Evolutionary conservation across 495 filamentous ascomycete genomes (phyloP).

Genomic region (Penicillium daleae): DNA sequence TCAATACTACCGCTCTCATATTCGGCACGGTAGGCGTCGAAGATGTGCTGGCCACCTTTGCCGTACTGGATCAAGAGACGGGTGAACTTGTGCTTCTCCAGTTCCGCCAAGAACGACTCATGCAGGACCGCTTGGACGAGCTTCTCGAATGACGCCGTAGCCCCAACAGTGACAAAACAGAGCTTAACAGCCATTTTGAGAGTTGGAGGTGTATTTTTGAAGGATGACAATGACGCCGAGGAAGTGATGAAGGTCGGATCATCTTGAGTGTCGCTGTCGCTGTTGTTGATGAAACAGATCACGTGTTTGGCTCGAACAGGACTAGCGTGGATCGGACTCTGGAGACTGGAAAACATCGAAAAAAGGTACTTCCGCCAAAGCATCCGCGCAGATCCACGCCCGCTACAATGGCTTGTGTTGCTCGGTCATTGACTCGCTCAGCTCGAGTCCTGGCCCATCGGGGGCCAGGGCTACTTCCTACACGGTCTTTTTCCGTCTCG

Average conservation of each 20-base stretch:
- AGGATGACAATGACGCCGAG: conserved; percentile 7
- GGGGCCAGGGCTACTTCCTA: conserved; percentile 28
- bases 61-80: conserved; percentile 79
- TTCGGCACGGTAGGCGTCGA: conserved; percentile 35
- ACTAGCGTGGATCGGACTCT: conserved; percentile 25
- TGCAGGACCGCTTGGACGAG: conserved; percentile 70
- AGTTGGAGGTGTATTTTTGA: not conserved
- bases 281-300: not conserved
- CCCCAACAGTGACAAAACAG: conserved; percentile 87
- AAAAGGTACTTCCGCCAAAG: conserved; percentile 10
- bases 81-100: conserved; percentile 61
- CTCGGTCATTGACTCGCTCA: conserved; percentile 45
- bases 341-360: conserved; percentile 29
- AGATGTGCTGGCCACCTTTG: conserved; percentile 53
- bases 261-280: not conserved
- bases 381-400: conserved; percentile 13
- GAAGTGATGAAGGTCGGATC: not conserved
- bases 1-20: conserved; percentile 23
- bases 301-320: conserved; percentile 1
- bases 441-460: conserved; percentile 37
- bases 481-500: conserved; percentile 47
- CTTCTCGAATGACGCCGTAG: conserved; percentile 78
- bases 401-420: conserved; percentile 46
- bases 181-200: conserved; percentile 39
- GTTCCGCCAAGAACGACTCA: conserved; percentile 59